Conservation (phyloP, 1,284 basidiomycete species). For the Fomitiporia mediterranea region DNA sequence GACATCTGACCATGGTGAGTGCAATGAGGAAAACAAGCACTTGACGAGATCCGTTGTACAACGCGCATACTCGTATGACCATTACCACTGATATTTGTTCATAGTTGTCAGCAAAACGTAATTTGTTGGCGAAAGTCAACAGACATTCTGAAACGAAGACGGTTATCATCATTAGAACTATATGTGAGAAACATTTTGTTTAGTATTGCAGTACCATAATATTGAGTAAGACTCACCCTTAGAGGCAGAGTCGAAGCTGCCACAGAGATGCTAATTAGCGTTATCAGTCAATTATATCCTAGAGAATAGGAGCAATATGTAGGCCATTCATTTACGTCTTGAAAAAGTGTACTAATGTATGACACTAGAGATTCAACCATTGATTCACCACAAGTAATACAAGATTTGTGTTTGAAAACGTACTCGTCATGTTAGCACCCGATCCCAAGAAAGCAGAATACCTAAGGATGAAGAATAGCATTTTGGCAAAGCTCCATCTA, state of each 20-base stretch:
- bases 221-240: neutral
- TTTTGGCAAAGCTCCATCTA: neutral
- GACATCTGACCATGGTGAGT: neutral
- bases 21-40: neutral
- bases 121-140: neutral
- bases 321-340: neutral
- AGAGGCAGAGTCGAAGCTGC: neutral
- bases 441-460: neutral
- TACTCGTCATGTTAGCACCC: neutral
- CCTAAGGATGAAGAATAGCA: neutral
- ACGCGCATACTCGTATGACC: neutral
- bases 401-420: neutral
- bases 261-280: conserved; percentile 1
- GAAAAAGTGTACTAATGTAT: neutral
- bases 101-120: neutral
- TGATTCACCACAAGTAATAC: neutral
- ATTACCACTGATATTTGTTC: neutral
- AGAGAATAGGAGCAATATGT: neutral
- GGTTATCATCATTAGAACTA: neutral
- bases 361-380: neutral
- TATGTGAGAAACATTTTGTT: neutral
- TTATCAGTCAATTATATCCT: neutral
- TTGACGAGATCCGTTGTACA: neutral
- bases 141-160: neutral
- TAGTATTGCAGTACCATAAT: neutral